Evolutionary conservation across 2,329 filamentous ascomycete species (phyloP), one percentile per base, ranked within the genome.

Genomic region (Pseudogymnoascus sp.): DNA sequence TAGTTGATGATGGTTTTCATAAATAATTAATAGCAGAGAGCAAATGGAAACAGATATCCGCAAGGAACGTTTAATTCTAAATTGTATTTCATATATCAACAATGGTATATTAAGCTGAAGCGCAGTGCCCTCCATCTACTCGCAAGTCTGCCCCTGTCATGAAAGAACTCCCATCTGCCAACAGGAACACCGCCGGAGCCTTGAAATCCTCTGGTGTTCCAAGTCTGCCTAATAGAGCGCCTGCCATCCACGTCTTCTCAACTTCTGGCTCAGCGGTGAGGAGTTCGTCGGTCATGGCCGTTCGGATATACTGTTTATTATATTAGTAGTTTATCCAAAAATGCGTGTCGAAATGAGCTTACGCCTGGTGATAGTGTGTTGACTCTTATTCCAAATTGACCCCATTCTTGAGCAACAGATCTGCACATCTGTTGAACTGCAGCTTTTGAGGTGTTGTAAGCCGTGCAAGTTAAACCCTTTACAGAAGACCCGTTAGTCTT

Each of bases 201-300:
- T 86, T 84, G 73, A 88, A 89, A 73, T 91, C 88, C 50, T 84
- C 78, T 0, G 88, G 87, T 16, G 76, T 76, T 70, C 86, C 88
- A 62, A 90, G 77, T 40, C 84, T 82, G 60, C 82, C 85, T 60
- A 96, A 80, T 89, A 95, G 93, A 75, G 93, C 95, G 75, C 92
- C 87, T 69, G 82, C 86, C 25, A 89, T 84, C 91, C 91, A 96
- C 67, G 86, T 82, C 36, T 74, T 75, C 66, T 78, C 76, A 3
- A 65, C 61, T 44, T 44, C 40, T 6, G 40, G 40, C 12, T 44
- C 40, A 3, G 40, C 40, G 82, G 2, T 44, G 40, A 80, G 72
- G 4, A 80, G 70, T 59, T 75, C 74, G 50, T 80, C 77, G 3
- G 78, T 80, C 78, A 80, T 80, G 16, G 77, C 77, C 1, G 78